Evolutionary conservation across 75 land plant species (phyloP), one percentile per base, ranked within the genome.

Genomic region (Isoetes taiwanensis): DNA sequence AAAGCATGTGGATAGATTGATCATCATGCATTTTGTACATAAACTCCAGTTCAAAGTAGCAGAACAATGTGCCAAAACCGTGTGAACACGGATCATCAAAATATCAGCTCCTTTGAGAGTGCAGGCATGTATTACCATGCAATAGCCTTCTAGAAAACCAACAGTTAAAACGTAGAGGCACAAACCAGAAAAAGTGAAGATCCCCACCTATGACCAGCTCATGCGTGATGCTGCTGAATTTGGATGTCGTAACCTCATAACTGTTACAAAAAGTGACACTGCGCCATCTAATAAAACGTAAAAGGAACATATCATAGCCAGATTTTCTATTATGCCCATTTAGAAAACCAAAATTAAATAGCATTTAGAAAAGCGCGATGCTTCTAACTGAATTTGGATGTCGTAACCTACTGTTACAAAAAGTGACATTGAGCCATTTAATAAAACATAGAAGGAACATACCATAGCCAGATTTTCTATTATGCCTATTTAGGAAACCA

Each of bases 51-150:
- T 25, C 88, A 59, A 17, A 90, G 76, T 42, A 90, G 84, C 75
- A 90, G 61, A 69, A 90, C 54, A 90, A 73, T 28, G 97, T 77
- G 17, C 97, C 97, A 60, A 86, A 86, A 54, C 97, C 97, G 93
- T 90, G 84, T 70, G n/a, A 9, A 38, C 1, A 2, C 30, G 3
- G 27, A 14, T 12, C 27, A 19, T 12, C 6, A 12, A 9, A 6
- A 16, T 58, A 5, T 52, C 55, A 34, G 17, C 32, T 40, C 2
- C 33, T 10, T 6, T 27, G 29, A 1, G 10, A 55, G 1, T 57
- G 12, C 63, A 46, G 32, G 10, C 16, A 4, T 27, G 10, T 1
- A 60, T 4, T 17, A 62, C 1, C 29, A 20, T 11, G 30, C 16
- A 28, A 30, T n/a, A n/a, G n/a, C n/a, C n/a, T n/a, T n/a, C n/a